Percentiles rank a stretch among this genome's conserved stretches.
Evolutionary conservation across 2,329 filamentous ascomycete species (phyloP).

Genomic region (Trichoderma oligosporum): DNA sequence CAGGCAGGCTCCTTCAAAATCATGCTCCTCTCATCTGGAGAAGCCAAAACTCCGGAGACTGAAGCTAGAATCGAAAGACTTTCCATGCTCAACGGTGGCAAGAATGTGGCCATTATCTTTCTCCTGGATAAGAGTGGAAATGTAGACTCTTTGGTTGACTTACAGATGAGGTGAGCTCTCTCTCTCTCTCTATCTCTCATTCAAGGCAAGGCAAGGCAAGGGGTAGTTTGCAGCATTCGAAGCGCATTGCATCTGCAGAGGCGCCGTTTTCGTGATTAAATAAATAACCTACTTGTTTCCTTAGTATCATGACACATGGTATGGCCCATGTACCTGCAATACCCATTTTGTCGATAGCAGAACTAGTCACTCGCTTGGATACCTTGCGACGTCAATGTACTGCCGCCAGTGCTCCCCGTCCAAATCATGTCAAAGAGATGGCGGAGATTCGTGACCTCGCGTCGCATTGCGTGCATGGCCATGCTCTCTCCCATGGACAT

Average conservation of each 20-base stretch:
- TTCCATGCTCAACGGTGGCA: constrained; percentile 38
- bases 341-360: constrained; percentile 37
- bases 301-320: constrained; percentile 33
- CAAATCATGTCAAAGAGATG: not conserved
- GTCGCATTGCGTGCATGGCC: constrained; percentile 29
- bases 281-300: too few relatives aligned
- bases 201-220: too few relatives aligned
- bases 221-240: not conserved
- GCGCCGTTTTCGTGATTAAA: not conserved
- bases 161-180: constrained; percentile 48
- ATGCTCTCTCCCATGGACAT: constrained; percentile 27
- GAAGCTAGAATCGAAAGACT: constrained; percentile 40
- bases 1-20: constrained; percentile 32
- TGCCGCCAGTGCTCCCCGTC: not conserved
- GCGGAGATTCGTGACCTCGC: constrained; percentile 20
- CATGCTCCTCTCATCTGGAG: constrained; percentile 39
- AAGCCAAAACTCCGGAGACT: constrained; percentile 32
- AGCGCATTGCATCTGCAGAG: not conserved
- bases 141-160: constrained; percentile 36
- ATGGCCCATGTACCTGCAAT: constrained; percentile 39
- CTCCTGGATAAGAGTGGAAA: constrained; percentile 36
- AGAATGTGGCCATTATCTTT: constrained; percentile 43
- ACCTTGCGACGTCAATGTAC: constrained; percentile 33
- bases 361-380: constrained; percentile 38
- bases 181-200: too few relatives aligned